Evolutionary conservation across 805 yeast species (phyloP).

Genomic region (Suhomyces pyralidae): DNA sequence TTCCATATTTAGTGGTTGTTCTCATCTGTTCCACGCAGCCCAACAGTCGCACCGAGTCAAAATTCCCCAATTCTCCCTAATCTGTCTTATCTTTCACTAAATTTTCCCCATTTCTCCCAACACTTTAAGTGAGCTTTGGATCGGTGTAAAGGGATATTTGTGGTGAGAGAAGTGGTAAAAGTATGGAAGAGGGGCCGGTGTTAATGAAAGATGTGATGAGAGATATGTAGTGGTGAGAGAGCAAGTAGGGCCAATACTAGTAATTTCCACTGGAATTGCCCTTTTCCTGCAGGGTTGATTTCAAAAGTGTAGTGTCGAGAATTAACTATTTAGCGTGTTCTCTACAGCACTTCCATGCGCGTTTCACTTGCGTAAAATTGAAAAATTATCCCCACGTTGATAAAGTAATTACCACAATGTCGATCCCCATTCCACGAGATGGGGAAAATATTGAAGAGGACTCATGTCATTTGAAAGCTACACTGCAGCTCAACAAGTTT

Average conservation of each 20-base stretch:
- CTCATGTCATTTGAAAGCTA: neutral
- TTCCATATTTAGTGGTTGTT: no score
- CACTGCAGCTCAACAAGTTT: constrained; percentile 11
- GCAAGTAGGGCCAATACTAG: no score
- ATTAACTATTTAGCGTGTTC: neutral
- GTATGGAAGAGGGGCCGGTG: neutral
- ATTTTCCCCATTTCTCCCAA: neutral
- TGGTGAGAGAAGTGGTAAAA: neutral
- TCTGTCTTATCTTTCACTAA: neutral
- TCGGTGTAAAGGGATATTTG: neutral
- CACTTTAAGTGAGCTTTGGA: neutral
- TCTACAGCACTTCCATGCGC: neutral
- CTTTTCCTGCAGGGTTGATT: no score
- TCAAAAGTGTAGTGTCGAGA: no score
- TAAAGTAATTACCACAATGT: neutral
- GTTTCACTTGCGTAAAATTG: neutral
- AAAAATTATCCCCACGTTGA: neutral
- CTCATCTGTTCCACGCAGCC: neutral
- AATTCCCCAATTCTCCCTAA: neutral
- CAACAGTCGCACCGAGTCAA: neutral
- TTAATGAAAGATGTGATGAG: neutral
- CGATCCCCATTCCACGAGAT: neutral
- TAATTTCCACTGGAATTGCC: no score
- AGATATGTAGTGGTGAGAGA: no score
- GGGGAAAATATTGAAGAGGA: neutral